Evolutionary conservation across 345 rosid genomes (phyloP).

Genomic region (Salix dunnii): DNA sequence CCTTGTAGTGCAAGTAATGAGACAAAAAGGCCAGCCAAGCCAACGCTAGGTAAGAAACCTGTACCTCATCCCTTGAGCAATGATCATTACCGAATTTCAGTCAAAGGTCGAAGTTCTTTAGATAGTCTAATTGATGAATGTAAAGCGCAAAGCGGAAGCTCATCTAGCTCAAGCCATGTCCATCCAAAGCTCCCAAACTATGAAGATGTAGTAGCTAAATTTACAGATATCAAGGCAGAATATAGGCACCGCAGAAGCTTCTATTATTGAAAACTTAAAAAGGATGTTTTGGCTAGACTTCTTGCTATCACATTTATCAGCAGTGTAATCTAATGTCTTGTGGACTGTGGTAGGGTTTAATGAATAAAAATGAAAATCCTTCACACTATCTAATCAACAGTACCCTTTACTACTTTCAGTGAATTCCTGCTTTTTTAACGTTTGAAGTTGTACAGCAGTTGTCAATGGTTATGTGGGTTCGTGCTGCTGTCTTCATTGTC

Average conservation of each 20-base stretch:
- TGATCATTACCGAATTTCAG: neutral
- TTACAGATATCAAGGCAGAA: constrained; percentile 7
- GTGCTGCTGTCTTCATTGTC: neutral
- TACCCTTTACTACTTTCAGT: too few species aligned
- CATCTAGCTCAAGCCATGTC: constrained; percentile 14
- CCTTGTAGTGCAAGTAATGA: neutral
- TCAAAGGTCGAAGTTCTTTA: neutral
- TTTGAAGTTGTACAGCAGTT: too few species aligned
- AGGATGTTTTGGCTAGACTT: too few species aligned
- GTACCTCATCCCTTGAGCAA: neutral
- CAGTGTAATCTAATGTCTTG: too few species aligned
- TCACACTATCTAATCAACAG: too few species aligned
- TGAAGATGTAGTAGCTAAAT: constrained; percentile 15
- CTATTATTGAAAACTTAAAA: neutral
- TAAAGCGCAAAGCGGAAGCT: neutral
- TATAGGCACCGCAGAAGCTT: neutral
- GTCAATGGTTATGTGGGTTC: neutral
- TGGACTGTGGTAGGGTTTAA: too few species aligned
- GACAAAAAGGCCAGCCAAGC: neutral
- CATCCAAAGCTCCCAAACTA: constrained; percentile 23
- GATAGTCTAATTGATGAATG: constrained; percentile 4
- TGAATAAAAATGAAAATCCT: too few species aligned
- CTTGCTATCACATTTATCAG: too few species aligned
- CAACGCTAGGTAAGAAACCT: constrained; percentile 2
- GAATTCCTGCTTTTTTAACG: too few species aligned